phyloP scores from a whole-genome alignment of 2,329 filamentous ascomycete genomes.

The Aspergillus tubingensis region DNA sequence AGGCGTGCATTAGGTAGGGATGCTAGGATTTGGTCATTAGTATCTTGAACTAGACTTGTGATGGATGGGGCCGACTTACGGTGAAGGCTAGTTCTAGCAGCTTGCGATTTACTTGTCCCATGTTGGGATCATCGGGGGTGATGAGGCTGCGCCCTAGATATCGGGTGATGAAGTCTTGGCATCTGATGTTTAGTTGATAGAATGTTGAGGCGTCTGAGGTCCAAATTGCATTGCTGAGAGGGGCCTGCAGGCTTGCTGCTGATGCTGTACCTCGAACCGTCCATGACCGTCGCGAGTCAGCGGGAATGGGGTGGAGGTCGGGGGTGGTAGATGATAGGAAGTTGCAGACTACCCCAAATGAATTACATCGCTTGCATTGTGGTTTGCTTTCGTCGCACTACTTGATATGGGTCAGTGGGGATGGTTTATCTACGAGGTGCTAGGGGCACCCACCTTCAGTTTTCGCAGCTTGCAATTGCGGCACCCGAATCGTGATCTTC shows the following conservation, averaged over 20 bases:
- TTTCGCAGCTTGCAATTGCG: slow-evolving; percentile 56
- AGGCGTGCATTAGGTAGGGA: slow-evolving; percentile 52
- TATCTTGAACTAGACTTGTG: too few relatives aligned
- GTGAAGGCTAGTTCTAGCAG: slow-evolving; percentile 44
- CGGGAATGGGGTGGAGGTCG: slow-evolving; percentile 41
- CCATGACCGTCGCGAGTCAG: slow-evolving; percentile 24
- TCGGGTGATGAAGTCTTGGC: slow-evolving; percentile 46
- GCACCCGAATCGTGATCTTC: slow-evolving; percentile 51
- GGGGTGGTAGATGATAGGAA: slow-evolving; percentile 35
- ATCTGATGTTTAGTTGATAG: slow-evolving; percentile 43
- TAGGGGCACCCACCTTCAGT: slow-evolving; percentile 45
- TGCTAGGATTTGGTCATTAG: slow-evolving; percentile 29
- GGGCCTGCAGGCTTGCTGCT: slow-evolving; percentile 19
- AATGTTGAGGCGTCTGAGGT: slow-evolving; percentile 33
- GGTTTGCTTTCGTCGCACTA: slow-evolving; percentile 54
- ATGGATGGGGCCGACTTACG: slow-evolving; percentile 29
- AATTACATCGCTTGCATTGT: slow-evolving; percentile 45
- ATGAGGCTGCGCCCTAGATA: slow-evolving; percentile 44
- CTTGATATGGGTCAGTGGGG: neutral
- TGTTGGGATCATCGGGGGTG: slow-evolving; percentile 40
- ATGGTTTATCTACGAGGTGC: neutral
- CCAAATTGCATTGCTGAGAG: slow-evolving; percentile 39
- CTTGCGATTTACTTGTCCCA: slow-evolving; percentile 42
- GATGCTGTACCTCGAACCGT: slow-evolving; percentile 20
- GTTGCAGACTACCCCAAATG: slow-evolving; percentile 51